These are phyloP conservation scores for Avena insularis DNA, from an alignment of 176 grass and related monocot species.

Conservation along the genomic window DNA sequence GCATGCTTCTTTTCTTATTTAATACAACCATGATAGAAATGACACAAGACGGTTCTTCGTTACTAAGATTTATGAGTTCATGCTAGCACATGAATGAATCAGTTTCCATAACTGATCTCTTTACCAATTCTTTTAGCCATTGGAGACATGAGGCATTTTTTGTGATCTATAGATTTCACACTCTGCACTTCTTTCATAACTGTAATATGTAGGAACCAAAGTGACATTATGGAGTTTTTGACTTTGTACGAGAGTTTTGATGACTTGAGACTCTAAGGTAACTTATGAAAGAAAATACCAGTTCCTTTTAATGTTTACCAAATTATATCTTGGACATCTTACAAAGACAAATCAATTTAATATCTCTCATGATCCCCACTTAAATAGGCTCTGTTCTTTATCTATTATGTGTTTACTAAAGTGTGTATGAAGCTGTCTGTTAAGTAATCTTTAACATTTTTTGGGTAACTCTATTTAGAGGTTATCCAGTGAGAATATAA, in stretches of 20 bases:
- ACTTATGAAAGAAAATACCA: neutral
- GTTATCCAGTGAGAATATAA: too few species aligned
- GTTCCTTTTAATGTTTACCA: neutral
- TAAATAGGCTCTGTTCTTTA: too few species aligned
- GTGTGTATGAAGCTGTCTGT: too few species aligned
- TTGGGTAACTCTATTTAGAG: too few species aligned
- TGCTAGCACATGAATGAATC: conserved; percentile 34
- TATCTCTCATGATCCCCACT: too few species aligned
- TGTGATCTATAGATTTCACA: neutral
- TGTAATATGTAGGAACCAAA: conserved; percentile 36
- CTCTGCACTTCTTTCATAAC: neutral
- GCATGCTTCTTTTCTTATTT: neutral
- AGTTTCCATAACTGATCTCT: conserved; percentile 36
- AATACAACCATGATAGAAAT: conserved; percentile 49
- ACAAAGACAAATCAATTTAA: neutral
- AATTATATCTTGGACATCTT: neutral
- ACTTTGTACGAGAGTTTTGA: conserved; percentile 67
- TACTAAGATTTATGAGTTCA: conserved; percentile 39
- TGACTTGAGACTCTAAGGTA: conserved; percentile 66
- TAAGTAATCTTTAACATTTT: too few species aligned
- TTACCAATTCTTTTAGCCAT: neutral
- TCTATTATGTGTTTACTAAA: too few species aligned
- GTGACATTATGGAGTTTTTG: conserved; percentile 59
- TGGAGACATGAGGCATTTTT: neutral
- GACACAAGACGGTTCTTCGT: conserved; percentile 50